A percentile compares a stretch with the other conserved stretches of the same genome.
These are phyloP conservation scores for Aegilops bicornis DNA, from an alignment of 176 grass and related monocot genomes.

Conservation along the genomic window DNA sequence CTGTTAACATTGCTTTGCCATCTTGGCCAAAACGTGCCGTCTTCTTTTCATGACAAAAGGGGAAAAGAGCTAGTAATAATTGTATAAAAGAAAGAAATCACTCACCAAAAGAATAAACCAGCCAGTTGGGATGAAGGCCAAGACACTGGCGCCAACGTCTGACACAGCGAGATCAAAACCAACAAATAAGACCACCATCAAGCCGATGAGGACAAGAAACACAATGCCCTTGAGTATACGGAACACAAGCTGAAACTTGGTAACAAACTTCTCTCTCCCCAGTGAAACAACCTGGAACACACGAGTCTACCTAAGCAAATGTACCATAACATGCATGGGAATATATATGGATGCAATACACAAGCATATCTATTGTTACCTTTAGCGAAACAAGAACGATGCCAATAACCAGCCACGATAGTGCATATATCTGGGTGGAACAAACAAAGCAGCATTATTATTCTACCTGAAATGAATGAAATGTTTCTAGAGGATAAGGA, in stretches of 20 bases:
- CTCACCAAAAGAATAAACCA: constrained; percentile 77
- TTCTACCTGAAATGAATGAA: background rate
- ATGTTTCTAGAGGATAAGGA: constrained; percentile 11
- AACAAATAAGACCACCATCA: constrained; percentile 44
- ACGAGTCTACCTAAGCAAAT: background rate
- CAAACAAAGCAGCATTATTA: constrained; percentile 28
- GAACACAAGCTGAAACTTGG: constrained; percentile 59
- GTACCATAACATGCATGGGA: background rate
- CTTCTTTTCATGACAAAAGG: background rate
- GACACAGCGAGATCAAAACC: constrained; percentile 33
- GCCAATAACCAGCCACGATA: constrained; percentile 70
- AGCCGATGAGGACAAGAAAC: constrained; percentile 39
- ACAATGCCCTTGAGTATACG: constrained; percentile 57
- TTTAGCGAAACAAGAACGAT: constrained; percentile 51
- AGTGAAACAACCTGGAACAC: constrained; percentile 52
- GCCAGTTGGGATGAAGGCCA: constrained; percentile 71
- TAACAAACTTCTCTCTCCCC: constrained; percentile 54
- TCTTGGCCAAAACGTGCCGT: background rate
- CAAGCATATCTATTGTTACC: constrained; percentile 33
- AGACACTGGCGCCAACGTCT: constrained; percentile 51
- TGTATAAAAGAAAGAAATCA: background rate
- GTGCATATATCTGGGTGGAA: constrained; percentile 52
- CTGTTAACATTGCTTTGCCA: background rate
- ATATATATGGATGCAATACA: background rate
- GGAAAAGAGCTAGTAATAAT: background rate